Evolutionary conservation across 208 protist species (phyloP).

Genomic region (Acanthamoeba sp.): DNA sequence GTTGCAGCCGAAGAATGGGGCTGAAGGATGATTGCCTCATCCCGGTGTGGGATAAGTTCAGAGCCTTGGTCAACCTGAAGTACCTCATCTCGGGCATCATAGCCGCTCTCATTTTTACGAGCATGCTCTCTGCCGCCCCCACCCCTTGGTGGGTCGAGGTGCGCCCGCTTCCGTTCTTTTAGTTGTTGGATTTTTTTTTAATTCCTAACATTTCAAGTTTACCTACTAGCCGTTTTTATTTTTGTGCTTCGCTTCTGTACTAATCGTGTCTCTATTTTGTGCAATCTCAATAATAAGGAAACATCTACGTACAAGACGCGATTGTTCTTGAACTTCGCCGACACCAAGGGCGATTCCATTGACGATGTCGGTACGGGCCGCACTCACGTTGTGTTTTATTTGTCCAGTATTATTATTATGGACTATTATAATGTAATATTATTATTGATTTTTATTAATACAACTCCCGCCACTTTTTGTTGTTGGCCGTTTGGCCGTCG

Average conservation of each 20-base stretch:
- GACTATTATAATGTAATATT: too few relatives aligned
- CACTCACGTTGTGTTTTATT: too few relatives aligned
- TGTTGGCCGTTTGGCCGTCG: too few relatives aligned
- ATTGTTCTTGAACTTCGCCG: constrained; percentile 2
- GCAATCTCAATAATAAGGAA: too few relatives aligned
- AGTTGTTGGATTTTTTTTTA: not conserved
- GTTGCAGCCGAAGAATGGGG: not conserved
- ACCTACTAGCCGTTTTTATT: too few relatives aligned
- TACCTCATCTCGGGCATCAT: constrained; percentile 45
- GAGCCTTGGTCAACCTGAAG: constrained; percentile 11
- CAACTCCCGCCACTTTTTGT: too few relatives aligned
- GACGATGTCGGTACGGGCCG: not conserved
- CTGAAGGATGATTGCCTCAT: not conserved
- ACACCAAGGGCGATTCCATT: not conserved
- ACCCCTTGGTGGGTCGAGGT: constrained; percentile 43
- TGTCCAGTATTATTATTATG: too few relatives aligned
- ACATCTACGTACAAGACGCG: not conserved
- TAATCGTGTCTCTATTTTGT: too few relatives aligned
- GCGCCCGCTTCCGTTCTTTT: not conserved
- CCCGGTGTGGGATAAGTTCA: not conserved
- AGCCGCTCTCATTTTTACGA: not conserved
- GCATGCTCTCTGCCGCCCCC: constrained; percentile 18
- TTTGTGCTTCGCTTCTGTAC: too few relatives aligned
- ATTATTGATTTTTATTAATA: too few relatives aligned
- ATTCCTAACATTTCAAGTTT: not conserved